Base-by-base conservation (phyloP, 768 basidiomycete genomes). In the Suillus weaverae region DNA sequence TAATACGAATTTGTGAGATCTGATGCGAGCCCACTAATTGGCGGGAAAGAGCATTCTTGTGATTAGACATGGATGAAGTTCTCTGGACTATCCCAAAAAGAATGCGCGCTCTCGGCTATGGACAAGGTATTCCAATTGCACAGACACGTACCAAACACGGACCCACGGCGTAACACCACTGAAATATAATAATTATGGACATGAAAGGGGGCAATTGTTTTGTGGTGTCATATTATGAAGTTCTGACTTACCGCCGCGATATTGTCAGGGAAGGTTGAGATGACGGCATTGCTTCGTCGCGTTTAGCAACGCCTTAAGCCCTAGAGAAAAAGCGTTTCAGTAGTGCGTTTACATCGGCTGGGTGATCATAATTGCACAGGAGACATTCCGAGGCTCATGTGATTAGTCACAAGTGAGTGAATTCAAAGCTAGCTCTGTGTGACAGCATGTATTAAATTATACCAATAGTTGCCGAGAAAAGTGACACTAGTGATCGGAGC, bases 281-380 rank as follows among this genome's bases (percentile, higher is more conserved):
- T 74, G 53, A 73, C 75, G 74, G 68, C 70, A 70, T 63, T 69
- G 33, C 65, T 70, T 66, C 69, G 66, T 65, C 46, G 66, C 64
- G 51, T 59, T 60, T 41, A 66, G 64, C 54, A 56, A 60, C 72
- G 72, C 74, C 64, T 67, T 72, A 72, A 63, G 60, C 59, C 72
- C 74, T 67, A 44, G 59, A 70, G 68, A 64, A 72, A 65, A 66
- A 54, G 59, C 44, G 9, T 62, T 39, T 39, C 20, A 16, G n/a
- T 30, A 22, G 35, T 51, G 66, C 64, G 56, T 43, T 62, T 66
- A 60, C 46, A n/a, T 64, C 65, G 65, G 64, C 60, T 59, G 60
- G 50, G 39, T 36, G 50, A 61, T 44, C 26, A 66, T 39, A 60
- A 30, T 61, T 56, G n/a, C 51, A 63, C 39, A 56, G 57, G 32